Conservation (phyloP, 2,329 filamentous ascomycete genomes). For the Sporothrix brasiliensis region DNA sequence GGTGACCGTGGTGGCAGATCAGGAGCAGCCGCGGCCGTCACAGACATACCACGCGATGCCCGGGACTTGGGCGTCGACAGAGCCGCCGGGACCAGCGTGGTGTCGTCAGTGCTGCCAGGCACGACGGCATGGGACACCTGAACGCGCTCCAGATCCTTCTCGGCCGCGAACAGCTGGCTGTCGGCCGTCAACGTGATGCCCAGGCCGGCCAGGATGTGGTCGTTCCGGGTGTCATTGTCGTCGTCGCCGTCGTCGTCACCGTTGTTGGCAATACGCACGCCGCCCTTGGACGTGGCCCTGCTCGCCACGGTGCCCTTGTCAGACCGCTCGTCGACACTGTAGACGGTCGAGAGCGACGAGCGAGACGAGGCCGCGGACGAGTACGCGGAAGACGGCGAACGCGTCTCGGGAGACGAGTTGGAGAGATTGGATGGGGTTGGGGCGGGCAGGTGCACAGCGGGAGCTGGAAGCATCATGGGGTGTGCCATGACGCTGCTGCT, state of each 20-base stretch:
- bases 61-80: constrained; percentile 24
- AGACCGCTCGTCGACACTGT: constrained; percentile 57
- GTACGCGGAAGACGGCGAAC: constrained; percentile 29
- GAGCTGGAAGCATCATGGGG: neutral
- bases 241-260: neutral
- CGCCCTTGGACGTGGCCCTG: constrained; percentile 8
- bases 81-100: constrained; percentile 24
- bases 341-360: constrained; percentile 60
- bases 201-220: constrained; percentile 23
- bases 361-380: constrained; percentile 31
- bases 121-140: neutral
- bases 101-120: neutral
- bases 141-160: neutral
- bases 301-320: constrained; percentile 39
- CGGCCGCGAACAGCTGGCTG: neutral
- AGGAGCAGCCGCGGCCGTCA: neutral
- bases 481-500: constrained; percentile 10
- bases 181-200: constrained; percentile 5
- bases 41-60: constrained; percentile 5
- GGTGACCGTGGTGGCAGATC: constrained; percentile 29
- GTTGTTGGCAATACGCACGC: constrained; percentile 29
- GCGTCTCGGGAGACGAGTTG: constrained; percentile 21
- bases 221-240: constrained; percentile 1
- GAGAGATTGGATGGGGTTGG: neutral
- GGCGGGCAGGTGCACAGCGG: neutral